These are phyloP conservation scores for Micractinium conductrix DNA, from an alignment of 139 green algal genomes.

Conservation along the genomic window DNA sequence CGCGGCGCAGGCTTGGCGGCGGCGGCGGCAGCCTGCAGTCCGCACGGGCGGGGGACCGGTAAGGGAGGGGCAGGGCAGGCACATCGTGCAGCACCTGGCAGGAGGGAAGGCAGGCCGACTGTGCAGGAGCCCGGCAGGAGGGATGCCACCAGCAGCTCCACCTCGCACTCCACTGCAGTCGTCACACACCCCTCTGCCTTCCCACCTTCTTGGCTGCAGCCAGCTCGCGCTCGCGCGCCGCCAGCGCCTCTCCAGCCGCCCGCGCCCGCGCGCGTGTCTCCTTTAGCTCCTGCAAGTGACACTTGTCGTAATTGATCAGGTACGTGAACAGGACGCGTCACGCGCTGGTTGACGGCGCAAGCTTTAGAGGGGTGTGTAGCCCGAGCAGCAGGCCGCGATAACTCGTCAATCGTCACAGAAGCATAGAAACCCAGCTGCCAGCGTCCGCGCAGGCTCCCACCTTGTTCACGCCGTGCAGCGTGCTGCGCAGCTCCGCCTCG, in stretches of 20 bases:
- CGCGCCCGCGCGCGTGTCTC: not conserved
- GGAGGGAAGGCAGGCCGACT: not conserved
- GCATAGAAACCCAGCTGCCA: too few relatives aligned
- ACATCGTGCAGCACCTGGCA: not conserved
- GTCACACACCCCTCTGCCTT: not conserved
- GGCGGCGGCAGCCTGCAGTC: not conserved
- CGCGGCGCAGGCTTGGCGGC: not conserved
- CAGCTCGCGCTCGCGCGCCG: not conserved
- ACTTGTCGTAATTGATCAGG: too few relatives aligned
- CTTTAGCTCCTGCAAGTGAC: too few relatives aligned
- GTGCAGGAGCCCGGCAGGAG: not conserved
- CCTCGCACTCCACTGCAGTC: not conserved
- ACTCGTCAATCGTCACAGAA: too few relatives aligned
- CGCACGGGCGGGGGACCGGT: not conserved
- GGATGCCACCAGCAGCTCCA: not conserved
- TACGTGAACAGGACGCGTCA: too few relatives aligned
- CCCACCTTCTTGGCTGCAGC: not conserved
- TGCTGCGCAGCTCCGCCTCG: slow-evolving; percentile 1
- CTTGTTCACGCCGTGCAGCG: not conserved
- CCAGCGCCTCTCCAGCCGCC: not conserved
- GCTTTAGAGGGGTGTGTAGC: too few relatives aligned
- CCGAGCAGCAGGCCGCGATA: too few relatives aligned
- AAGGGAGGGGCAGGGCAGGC: not conserved
- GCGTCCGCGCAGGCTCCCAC: too few relatives aligned
- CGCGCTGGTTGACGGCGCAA: too few relatives aligned